Conservation (phyloP, 2,329 filamentous ascomycete species). For the Phialocephala sp. region DNA sequence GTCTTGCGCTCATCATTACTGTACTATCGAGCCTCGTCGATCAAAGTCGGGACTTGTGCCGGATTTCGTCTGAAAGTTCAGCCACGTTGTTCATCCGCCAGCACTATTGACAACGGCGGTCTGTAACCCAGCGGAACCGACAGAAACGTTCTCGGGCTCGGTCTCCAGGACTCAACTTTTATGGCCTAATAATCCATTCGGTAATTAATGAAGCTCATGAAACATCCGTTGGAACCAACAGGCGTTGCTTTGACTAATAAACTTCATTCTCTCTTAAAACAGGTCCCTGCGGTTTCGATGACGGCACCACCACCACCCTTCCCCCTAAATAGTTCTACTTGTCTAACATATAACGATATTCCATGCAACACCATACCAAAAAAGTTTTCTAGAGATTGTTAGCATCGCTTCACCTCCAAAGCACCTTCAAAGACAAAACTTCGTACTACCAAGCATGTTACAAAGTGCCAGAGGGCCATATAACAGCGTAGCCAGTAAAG, state of each 20-base stretch:
- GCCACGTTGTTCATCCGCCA: conserved; percentile 15
- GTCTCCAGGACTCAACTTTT: background rate
- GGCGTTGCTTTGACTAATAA: background rate
- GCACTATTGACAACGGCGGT: conserved; percentile 12
- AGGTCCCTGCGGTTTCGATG: conserved; percentile 7
- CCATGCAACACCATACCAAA: background rate
- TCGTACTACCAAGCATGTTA: background rate
- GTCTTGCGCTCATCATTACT: background rate
- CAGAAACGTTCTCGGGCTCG: background rate
- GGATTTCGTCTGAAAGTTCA: conserved; percentile 13
- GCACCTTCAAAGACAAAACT: background rate
- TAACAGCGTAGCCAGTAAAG: background rate
- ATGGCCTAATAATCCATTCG: background rate
- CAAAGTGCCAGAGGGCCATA: background rate
- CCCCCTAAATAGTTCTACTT: background rate
- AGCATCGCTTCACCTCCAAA: background rate
- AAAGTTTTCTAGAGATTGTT: background rate
- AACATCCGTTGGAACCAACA: background rate
- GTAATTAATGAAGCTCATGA: background rate
- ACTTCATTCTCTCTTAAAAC: background rate
- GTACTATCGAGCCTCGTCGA: conserved; percentile 10
- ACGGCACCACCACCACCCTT: background rate
- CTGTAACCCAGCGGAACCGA: background rate
- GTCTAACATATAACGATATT: background rate
- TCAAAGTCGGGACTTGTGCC: conserved; percentile 13